Percentiles rank a stretch among this genome's conserved stretches.
These are phyloP conservation scores for Colletotrichum sp. DNA, from an alignment of 2,329 filamentous ascomycete species.

Conservation along the genomic window DNA sequence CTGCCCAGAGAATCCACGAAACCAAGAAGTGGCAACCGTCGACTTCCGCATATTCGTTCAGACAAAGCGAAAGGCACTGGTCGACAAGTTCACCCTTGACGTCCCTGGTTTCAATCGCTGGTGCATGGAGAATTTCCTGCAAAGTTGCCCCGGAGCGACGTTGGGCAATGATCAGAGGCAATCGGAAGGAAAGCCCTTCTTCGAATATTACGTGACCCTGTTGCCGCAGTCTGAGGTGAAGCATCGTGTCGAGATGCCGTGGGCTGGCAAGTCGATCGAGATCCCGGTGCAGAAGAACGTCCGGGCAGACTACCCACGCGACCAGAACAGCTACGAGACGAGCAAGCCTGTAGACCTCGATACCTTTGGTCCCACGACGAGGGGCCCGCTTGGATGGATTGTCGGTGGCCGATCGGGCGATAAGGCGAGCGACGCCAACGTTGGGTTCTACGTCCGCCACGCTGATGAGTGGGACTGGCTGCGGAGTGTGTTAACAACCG, in stretches of 20 bases:
- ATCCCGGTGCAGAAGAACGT: slow-evolving; percentile 25
- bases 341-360: slow-evolving; percentile 17
- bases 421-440: slow-evolving; percentile 44
- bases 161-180: slow-evolving; percentile 29
- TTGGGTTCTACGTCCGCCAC: slow-evolving; percentile 50
- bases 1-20: slow-evolving; percentile 19
- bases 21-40: slow-evolving; percentile 24
- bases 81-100: slow-evolving; percentile 16
- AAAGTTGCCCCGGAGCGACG: slow-evolving; percentile 27
- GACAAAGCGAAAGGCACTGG: not conserved
- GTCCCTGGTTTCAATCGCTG: slow-evolving; percentile 27
- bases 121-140: slow-evolving; percentile 27
- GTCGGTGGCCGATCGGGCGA: slow-evolving; percentile 33
- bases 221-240: slow-evolving; percentile 28
- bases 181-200: slow-evolving; percentile 27
- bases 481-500: slow-evolving; percentile 37
- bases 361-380: slow-evolving; percentile 27
- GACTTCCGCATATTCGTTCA: slow-evolving; percentile 25
- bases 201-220: slow-evolving; percentile 29
- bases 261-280: slow-evolving; percentile 24
- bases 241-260: slow-evolving; percentile 32
- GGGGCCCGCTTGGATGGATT: slow-evolving; percentile 20
- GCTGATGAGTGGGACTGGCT: slow-evolving; percentile 51
- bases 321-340: slow-evolving; percentile 27
- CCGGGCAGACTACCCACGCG: slow-evolving; percentile 19